Base-by-base conservation (phyloP, 441 rosid species). In the Mallotus japonicus region DNA sequence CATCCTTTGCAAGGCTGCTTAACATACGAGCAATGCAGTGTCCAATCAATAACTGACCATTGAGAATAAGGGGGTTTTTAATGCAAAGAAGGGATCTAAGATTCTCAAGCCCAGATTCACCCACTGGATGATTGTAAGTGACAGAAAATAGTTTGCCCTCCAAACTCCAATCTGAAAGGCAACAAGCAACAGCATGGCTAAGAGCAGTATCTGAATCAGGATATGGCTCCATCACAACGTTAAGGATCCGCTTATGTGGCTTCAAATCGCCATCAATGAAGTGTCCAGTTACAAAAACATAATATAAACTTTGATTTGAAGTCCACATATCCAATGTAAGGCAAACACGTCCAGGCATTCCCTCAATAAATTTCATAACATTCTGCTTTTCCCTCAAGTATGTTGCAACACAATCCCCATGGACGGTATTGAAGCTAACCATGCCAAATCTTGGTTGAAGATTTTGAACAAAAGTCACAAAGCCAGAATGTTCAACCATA, bases 401-500 rank as follows among this genome's bases (percentile, higher is more conserved):
- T 50, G 92, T 85, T 2, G 96, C 97, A n/a, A 93, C 83, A 70
- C 97, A 91, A 79, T 93, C 94, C 74, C 97, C 96, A 85, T 91
- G 98, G 65, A 90, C 89, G 4, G 87, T 87, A 80, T 86, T 87
- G 83, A 93, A 93, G 79, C 85, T 88, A 59, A 93, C 81, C 76
- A 71, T 73, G 65, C 83, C 87, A 51, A 90, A 93, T 24, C 81
- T 80, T 4, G 98, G 97, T 74, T 91, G 97, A 79, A 93, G 92
- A 79, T 81, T 90, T 79, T 87, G 87, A 34, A 90, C 90, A 64
- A 93, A 93, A 54, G 89, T 81, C 20, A 86, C 65, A 67, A 93
- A 93, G 15, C 94, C 92, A 22, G 89, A 85, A 79, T 91, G 92
- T 77, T 93, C 97, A 66, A 92, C 96, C 92, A 93, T 93, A 80